Percentiles rank a stretch among this genome's conserved stretches.
Evolutionary conservation across 176 grass and related monocot species (phyloP).

Genomic region (Thalia dealbata): DNA sequence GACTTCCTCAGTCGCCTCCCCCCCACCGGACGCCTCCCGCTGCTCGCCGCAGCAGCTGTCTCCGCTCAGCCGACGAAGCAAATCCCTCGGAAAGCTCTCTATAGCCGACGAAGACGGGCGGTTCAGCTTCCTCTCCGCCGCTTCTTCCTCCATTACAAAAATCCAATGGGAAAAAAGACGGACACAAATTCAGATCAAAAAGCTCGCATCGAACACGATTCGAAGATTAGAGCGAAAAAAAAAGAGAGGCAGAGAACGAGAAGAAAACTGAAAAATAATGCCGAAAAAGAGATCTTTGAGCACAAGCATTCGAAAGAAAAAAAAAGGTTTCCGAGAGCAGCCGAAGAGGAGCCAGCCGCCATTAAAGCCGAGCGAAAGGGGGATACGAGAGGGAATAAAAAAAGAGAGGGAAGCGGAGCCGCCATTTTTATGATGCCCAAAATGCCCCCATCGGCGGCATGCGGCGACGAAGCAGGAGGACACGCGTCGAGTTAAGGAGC

Average conservation of each 20-base stretch:
- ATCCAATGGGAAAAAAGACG: not conserved
- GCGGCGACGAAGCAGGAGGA: not conserved
- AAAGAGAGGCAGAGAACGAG: not conserved
- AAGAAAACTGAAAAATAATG: not conserved
- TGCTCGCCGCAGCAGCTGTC: not conserved
- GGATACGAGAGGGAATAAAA: not conserved
- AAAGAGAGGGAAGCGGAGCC: no score
- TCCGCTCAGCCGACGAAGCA: not conserved
- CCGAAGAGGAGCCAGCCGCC: not conserved
- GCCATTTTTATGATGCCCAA: not conserved
- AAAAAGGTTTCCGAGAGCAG: not conserved
- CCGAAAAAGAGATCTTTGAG: not conserved
- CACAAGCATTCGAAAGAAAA: not conserved
- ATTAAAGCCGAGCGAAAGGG: not conserved
- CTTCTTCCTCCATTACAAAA: not conserved
- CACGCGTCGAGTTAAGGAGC: not conserved
- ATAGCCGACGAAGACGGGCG: not conserved
- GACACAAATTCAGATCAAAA: not conserved
- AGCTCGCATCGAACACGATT: not conserved
- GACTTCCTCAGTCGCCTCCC: not conserved
- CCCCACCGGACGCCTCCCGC: not conserved
- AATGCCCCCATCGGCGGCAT: not conserved
- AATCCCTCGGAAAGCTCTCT: constrained; percentile 9
- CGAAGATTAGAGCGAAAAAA: not conserved
- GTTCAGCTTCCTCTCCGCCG: not conserved